phyloP scores from a whole-genome alignment of 345 rosid genomes.

The Odontarrhena argentea region DNA sequence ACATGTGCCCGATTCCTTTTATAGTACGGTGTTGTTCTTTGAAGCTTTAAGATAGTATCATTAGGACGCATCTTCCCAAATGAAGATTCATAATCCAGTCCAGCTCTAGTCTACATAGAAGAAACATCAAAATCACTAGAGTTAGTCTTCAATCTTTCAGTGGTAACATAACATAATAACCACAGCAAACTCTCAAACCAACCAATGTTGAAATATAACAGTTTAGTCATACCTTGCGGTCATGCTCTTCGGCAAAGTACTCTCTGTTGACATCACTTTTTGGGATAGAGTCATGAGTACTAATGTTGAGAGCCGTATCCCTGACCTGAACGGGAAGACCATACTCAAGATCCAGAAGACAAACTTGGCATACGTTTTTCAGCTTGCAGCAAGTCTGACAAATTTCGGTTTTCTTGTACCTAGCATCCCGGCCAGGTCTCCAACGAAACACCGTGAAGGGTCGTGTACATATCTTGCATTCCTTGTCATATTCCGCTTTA shows the following conservation, averaged over 20 bases:
- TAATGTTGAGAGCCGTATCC: constrained; percentile 78
- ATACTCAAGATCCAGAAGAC: constrained; percentile 93
- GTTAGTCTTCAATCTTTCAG: neutral
- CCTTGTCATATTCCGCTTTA: constrained; percentile 82
- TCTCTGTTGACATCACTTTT: constrained; percentile 90
- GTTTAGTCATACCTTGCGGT: constrained; percentile 62
- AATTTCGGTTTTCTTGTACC: constrained; percentile 86
- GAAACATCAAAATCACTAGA: constrained; percentile 5
- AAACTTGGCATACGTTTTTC: constrained; percentile 98
- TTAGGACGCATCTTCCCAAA: constrained; percentile 81
- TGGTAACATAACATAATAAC: neutral
- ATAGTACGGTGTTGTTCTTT: constrained; percentile 89
- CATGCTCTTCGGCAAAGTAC: constrained; percentile 96
- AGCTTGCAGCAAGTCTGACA: constrained; percentile 96
- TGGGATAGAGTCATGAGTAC: constrained; percentile 83
- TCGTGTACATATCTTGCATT: constrained; percentile 94
- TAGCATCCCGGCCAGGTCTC: constrained; percentile 92
- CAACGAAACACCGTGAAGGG: constrained; percentile 95
- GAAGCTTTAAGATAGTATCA: constrained; percentile 92
- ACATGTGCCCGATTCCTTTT: constrained; percentile 93
- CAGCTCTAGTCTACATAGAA: constrained; percentile 82
- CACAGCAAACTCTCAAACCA: neutral
- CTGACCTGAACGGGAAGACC: constrained; percentile 96
- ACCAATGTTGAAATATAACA: neutral
- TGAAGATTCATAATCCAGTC: constrained; percentile 94